Base-by-base conservation (phyloP, 495 filamentous ascomycete species). In the Tuber aestivum region DNA sequence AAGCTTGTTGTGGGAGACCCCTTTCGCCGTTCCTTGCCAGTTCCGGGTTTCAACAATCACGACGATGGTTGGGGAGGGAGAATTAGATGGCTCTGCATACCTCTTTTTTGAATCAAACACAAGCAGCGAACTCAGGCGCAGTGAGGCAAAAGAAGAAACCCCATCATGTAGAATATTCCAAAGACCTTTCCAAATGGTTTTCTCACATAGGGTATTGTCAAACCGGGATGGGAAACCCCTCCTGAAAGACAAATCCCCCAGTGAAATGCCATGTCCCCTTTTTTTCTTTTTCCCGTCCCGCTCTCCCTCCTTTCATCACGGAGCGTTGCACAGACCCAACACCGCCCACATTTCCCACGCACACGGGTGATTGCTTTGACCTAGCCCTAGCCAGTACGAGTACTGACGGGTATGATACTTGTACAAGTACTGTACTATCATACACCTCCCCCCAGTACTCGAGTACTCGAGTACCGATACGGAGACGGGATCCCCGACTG, bases 261-360 rank as follows among this genome's bases (percentile, higher is more conserved):
- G 42, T 44, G 14, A 16, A 44, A 18, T 44, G 42, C 45, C 45
- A 48, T 65, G 10, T 16, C 56, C 14, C 21, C n/a, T n/a, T n/a
- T 18, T 32, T 65, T 65, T 65, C 56, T 65, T 65, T 65, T 65
- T 65, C 56, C 27, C n/a, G n/a, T 65, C 56, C 56, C 56, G 56
- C 27, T 56, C 48, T 65, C 10, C 27, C 56, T 65, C 56, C 56
- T 65, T 65, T 65, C 56, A 65, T 65, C 56, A 65, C 56, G 9
- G 56, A 32, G 56, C 32, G 56, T 65, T 32, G 56, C n/a, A 65
- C 56, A 32, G 56, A 32, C 56, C 56, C 14, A 32, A 65, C n/a
- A 56, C 23, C 48, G 23, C 6, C 48, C 48, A n/a, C 48, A 50
- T 50, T 50, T 23, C 0, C 23, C n/a, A n/a, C n/a, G n/a, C n/a